A percentile compares a stretch with the other conserved stretches of the same genome.
phyloP scores from a whole-genome alignment of 352 stramenopile genomes.

The Phytophthora syringae region DNA sequence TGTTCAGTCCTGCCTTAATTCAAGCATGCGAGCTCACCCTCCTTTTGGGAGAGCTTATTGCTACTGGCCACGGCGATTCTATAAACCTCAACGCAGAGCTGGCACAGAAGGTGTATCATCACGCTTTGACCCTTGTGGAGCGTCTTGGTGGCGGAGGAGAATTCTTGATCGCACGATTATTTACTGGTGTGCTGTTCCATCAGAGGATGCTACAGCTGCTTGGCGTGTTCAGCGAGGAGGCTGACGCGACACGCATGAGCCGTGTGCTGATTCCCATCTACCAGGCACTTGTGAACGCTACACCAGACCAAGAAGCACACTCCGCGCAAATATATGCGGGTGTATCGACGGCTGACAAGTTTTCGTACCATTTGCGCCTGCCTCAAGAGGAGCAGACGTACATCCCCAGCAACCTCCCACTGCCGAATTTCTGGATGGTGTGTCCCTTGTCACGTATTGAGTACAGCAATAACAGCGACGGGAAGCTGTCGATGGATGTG shows the following conservation, averaged over 20 bases:
- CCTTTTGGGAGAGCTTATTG: conserved; percentile 31
- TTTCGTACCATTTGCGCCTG: conserved; percentile 63
- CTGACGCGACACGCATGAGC: conserved; percentile 53
- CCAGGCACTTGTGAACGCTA: conserved; percentile 66
- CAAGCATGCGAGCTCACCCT: conserved; percentile 45
- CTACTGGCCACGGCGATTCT: conserved; percentile 14
- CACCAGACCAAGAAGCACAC: conserved; percentile 61
- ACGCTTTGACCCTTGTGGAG: conserved; percentile 49
- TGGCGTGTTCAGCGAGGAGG: conserved; percentile 50
- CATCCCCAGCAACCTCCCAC: conserved; percentile 56
- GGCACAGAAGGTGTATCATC: conserved; percentile 44
- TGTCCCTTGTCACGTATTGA: conserved; percentile 75
- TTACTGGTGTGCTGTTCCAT: conserved; percentile 58
- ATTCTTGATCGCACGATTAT: conserved; percentile 54
- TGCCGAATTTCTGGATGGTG: conserved; percentile 76
- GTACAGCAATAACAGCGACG: conserved; percentile 39
- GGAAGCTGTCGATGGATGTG: conserved; percentile 20
- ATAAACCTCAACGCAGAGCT: conserved; percentile 27
- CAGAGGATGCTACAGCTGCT: conserved; percentile 43
- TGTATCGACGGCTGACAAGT: conserved; percentile 32
- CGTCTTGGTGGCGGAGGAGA: conserved; percentile 52
- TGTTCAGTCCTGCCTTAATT: conserved; percentile 27
- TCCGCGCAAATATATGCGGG: conserved; percentile 43
- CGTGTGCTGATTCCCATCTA: conserved; percentile 71
- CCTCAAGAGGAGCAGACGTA: conserved; percentile 65